Evolutionary conservation across 108 stramenopile species (phyloP).

Genomic region (Cylindrotheca closterium): DNA sequence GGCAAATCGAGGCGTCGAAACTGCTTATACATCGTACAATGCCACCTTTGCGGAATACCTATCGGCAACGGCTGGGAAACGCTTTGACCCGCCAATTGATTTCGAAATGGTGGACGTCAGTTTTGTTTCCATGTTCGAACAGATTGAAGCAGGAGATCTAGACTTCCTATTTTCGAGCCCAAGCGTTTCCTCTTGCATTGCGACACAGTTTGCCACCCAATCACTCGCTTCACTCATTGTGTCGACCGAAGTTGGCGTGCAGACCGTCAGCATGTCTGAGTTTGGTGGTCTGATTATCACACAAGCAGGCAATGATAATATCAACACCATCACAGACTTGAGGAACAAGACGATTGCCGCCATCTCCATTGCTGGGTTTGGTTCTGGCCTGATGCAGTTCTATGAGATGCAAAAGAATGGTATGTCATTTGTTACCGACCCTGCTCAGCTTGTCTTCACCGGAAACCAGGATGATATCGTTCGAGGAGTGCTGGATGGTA

Average conservation of each 20-base stretch:
- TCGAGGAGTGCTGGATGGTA: slow-evolving; percentile 26
- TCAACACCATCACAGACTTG: slow-evolving; percentile 23
- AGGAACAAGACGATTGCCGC: slow-evolving; percentile 30
- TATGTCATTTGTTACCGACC: slow-evolving; percentile 29
- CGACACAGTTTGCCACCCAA: slow-evolving; percentile 20
- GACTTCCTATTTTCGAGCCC: slow-evolving; percentile 41
- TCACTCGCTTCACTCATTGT: slow-evolving; percentile 24
- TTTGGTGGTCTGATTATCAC: slow-evolving; percentile 32
- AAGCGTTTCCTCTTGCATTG: slow-evolving; percentile 29
- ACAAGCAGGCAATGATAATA: slow-evolving; percentile 12
- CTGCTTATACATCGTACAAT: slow-evolving; percentile 24
- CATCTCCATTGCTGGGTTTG: slow-evolving; percentile 27
- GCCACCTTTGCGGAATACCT: slow-evolving; percentile 28
- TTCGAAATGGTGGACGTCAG: slow-evolving; percentile 16
- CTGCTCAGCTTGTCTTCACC: slow-evolving; percentile 33
- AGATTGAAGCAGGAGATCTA: neutral
- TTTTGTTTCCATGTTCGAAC: neutral
- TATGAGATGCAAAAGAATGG: slow-evolving; percentile 29
- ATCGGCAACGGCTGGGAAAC: slow-evolving; percentile 32
- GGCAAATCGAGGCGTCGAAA: slow-evolving; percentile 25
- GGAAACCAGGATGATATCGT: slow-evolving; percentile 33
- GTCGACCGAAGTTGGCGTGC: slow-evolving; percentile 3
- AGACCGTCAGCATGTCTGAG: slow-evolving; percentile 1
- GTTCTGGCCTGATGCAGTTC: slow-evolving; percentile 38
- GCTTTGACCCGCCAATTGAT: slow-evolving; percentile 21